Conservation (phyloP, 768 basidiomycete species). For the Pisolithus orientalis region DNA sequence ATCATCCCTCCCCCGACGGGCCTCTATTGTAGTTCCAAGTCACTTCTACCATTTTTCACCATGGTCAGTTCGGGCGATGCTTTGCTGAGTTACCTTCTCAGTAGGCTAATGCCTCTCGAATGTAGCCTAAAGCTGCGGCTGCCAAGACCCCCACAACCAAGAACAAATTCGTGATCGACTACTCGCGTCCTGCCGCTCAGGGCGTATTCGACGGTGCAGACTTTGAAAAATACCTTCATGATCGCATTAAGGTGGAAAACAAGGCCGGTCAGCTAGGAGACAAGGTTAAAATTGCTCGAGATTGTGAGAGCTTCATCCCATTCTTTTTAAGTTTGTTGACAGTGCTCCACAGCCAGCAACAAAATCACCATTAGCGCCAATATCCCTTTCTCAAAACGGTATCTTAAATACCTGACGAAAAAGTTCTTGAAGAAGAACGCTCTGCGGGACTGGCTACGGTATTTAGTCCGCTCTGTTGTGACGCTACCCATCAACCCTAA, state of each 20-base stretch:
- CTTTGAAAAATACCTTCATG: constrained; percentile 86
- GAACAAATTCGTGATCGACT: constrained; percentile 83
- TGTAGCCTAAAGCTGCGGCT: constrained; percentile 54
- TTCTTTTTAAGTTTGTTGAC: constrained; percentile 1
- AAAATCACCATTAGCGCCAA: constrained; percentile 82
- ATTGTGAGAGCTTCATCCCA: constrained; percentile 44
- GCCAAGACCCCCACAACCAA: constrained; percentile 49
- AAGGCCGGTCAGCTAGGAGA: constrained; percentile 92
- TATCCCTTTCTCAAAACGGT: constrained; percentile 93
- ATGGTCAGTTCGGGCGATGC: constrained; percentile 76
- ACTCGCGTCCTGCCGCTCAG: constrained; percentile 71
- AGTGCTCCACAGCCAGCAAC: constrained; percentile 48
- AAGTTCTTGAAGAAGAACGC: constrained; percentile 98
- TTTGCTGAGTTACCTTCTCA: constrained; percentile 91
- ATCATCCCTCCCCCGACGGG: constrained; percentile 7
- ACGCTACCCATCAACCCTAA: constrained; percentile 5
- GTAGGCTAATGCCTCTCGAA: constrained; percentile 65
- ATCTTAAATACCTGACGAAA: constrained; percentile 98
- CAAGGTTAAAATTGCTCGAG: constrained; percentile 76
- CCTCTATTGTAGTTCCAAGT: constrained; percentile 8
- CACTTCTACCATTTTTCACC: constrained; percentile 31
- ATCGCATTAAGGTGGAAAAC: constrained; percentile 89
- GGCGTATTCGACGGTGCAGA: constrained; percentile 56
- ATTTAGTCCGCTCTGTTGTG: constrained; percentile 11
- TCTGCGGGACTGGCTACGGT: constrained; percentile 96